These are phyloP conservation scores for Cryptococcus depauperatus DNA, from an alignment of 1,284 basidiomycete genomes.

Conservation along the genomic window DNA sequence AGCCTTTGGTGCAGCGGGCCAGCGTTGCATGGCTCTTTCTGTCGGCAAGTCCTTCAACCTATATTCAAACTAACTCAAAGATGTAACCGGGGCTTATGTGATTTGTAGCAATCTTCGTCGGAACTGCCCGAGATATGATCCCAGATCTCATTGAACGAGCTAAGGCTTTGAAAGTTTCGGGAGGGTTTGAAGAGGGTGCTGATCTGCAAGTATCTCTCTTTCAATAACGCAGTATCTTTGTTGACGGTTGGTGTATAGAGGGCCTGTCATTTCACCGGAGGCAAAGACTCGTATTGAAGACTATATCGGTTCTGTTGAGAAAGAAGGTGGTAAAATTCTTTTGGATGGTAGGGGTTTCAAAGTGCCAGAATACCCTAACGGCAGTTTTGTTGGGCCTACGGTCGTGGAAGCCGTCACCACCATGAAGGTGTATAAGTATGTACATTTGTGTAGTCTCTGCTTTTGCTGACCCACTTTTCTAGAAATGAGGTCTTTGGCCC, in stretches of 20 bases:
- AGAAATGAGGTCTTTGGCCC: slow-evolving; percentile 96
- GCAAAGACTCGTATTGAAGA: slow-evolving; percentile 71
- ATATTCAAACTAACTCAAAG: no score
- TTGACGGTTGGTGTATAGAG: slow-evolving; percentile 49
- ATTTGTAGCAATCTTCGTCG: slow-evolving; percentile 59
- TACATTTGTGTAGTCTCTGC: no score
- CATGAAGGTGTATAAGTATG: slow-evolving; percentile 86
- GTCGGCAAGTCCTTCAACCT: slow-evolving; percentile 53
- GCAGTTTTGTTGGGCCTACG: slow-evolving; percentile 94
- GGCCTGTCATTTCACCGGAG: slow-evolving; percentile 84
- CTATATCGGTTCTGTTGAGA: slow-evolving; percentile 70
- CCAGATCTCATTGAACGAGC: slow-evolving; percentile 80
- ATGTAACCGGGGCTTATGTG: no score
- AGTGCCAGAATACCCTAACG: slow-evolving; percentile 71
- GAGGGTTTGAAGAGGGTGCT: slow-evolving; percentile 78
- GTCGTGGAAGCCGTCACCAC: slow-evolving; percentile 71
- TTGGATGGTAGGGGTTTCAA: slow-evolving; percentile 72
- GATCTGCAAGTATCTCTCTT: slow-evolving; percentile 62
- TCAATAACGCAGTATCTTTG: neutral
- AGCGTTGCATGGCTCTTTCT: slow-evolving; percentile 91
- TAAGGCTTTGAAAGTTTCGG: slow-evolving; percentile 69
- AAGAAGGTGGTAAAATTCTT: slow-evolving; percentile 78
- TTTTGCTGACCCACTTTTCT: neutral
- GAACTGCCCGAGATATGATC: slow-evolving; percentile 72
- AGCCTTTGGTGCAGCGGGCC: slow-evolving; percentile 94